Conservation (phyloP, 176 grass and related monocot species). For the Neostapfia colusana region DNA sequence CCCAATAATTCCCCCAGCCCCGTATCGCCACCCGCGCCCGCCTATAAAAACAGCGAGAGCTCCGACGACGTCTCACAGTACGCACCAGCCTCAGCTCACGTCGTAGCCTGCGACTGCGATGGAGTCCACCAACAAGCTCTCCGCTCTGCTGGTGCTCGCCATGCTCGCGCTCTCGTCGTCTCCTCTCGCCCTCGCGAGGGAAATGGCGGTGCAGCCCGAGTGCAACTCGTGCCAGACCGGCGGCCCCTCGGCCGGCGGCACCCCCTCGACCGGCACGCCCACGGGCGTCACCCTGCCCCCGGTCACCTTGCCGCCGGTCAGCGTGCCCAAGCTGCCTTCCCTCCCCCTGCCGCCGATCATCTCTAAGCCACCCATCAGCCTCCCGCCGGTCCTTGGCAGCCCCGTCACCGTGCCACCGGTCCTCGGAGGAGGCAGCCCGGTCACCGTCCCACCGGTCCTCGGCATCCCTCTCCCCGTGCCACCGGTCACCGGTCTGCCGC, state of each 20-base stretch:
- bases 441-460: neutral
- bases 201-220: neutral
- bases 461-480: neutral
- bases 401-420: neutral
- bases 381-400: neutral
- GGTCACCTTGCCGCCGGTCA: neutral
- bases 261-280: neutral
- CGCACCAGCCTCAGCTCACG: neutral
- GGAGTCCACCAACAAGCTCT: constrained; percentile 62
- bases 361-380: neutral
- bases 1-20: constrained; percentile 13
- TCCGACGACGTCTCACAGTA: constrained; percentile 1
- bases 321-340: neutral
- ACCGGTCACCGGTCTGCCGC: neutral
- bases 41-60: constrained; percentile 37
- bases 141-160: constrained; percentile 54
- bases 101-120: constrained; percentile 15
- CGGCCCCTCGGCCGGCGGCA: neutral
- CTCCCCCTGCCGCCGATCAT: neutral
- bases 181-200: constrained; percentile 34
- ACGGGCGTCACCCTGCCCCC: neutral
- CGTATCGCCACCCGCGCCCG: neutral
- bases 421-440: neutral
- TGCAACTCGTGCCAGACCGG: constrained; percentile 27
- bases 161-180: constrained; percentile 54